These are phyloP conservation scores for Postia placenta DNA, from an alignment of 768 basidiomycete species.

Conservation along the genomic window DNA sequence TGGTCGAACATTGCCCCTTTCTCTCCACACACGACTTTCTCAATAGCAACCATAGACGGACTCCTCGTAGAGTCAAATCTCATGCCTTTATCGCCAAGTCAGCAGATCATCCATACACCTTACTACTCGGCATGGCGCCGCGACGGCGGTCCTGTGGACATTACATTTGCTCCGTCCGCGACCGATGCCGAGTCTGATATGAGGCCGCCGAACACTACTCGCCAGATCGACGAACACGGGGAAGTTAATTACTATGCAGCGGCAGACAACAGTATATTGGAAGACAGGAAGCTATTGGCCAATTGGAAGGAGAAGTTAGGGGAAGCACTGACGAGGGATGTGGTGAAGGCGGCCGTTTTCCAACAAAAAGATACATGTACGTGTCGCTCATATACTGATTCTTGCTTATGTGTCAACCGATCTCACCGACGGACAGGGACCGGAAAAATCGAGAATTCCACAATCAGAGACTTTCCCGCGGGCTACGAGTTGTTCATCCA, in stretches of 20 bases:
- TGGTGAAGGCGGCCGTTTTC: conserved; percentile 10
- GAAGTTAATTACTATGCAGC: conserved; percentile 15
- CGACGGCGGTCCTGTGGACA: conserved; percentile 6
- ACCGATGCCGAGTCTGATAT: conserved; percentile 10
- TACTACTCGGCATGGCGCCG: neutral
- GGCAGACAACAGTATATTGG: no score
- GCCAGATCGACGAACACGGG: conserved; percentile 7
- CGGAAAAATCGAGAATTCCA: neutral
- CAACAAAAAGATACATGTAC: conserved; percentile 8
- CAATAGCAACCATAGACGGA: no score
- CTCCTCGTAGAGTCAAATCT: neutral
- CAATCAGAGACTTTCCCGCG: conserved; percentile 12
- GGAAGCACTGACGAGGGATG: conserved; percentile 8
- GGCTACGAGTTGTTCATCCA: conserved; percentile 18
- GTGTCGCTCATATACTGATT: conserved; percentile 4
- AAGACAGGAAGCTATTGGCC: neutral
- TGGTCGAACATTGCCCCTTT: no score
- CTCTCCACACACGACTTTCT: no score
- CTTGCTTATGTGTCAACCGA: no score
- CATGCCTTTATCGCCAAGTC: neutral
- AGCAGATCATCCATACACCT: neutral
- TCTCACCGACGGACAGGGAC: neutral
- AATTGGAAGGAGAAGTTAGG: conserved; percentile 18
- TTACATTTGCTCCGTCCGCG: neutral
- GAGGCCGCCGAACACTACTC: conserved; percentile 1